phyloP scores from a whole-genome alignment of 495 filamentous ascomycete species.

The Xylaria venustula region DNA sequence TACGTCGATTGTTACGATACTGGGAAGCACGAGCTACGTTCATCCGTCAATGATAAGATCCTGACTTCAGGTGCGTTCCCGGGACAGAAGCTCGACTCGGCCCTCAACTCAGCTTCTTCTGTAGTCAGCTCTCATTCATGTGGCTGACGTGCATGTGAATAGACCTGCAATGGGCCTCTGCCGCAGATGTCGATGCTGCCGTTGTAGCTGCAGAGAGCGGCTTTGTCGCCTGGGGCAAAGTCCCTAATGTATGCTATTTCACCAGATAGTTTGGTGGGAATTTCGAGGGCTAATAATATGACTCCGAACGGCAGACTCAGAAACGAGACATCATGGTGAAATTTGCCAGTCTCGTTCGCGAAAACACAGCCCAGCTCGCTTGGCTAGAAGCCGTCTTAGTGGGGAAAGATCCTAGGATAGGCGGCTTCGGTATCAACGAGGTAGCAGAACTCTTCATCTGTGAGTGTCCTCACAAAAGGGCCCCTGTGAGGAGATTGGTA shows the following conservation, averaged over 20 bases:
- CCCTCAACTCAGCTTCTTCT: not conserved
- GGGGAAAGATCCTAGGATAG: conserved; percentile 6
- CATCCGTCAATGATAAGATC: conserved; percentile 9
- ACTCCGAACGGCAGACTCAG: conserved; percentile 28
- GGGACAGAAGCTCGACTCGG: not conserved
- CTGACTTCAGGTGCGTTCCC: conserved; percentile 4
- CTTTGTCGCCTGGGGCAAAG: conserved; percentile 55
- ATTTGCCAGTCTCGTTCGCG: conserved; percentile 49
- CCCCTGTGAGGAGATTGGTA: not conserved
- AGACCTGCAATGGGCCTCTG: conserved; percentile 10
- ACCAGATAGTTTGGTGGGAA: too few species aligned
- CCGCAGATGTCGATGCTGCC: conserved; percentile 54
- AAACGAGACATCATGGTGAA: conserved; percentile 50
- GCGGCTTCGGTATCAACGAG: not conserved
- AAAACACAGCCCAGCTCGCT: conserved; percentile 49
- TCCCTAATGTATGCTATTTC: conserved; percentile 17
- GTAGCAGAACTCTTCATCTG: conserved; percentile 49
- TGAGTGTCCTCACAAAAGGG: conserved; percentile 27
- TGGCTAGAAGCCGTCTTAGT: conserved; percentile 39
- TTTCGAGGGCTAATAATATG: not conserved
- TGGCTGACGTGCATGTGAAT: not conserved
- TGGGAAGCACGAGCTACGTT: conserved; percentile 5
- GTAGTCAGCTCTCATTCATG: not conserved
- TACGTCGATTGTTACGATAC: not conserved
- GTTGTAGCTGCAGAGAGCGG: conserved; percentile 60